These are phyloP conservation scores for Termitomyces sp. DNA, from an alignment of 768 basidiomycete species.

Conservation along the genomic window DNA sequence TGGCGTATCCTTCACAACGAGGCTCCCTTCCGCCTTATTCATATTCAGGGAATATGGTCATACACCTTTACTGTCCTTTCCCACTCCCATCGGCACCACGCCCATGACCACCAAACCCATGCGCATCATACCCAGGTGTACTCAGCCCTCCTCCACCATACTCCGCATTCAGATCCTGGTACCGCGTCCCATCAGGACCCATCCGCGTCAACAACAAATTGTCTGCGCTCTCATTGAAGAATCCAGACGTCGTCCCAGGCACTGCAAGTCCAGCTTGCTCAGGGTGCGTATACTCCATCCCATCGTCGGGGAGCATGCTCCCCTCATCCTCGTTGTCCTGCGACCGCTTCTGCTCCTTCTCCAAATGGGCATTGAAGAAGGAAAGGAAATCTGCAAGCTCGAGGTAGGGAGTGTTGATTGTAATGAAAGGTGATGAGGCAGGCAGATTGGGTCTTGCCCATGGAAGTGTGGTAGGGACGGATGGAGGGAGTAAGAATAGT, in stretches of 20 bases:
- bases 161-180: conserved; percentile 56
- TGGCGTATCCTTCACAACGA: conserved; percentile 63
- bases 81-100: conserved; percentile 27
- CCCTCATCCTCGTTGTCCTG: conserved; percentile 51
- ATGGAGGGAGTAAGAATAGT: no score
- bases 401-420: no score
- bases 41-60: conserved; percentile 27
- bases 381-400: no score
- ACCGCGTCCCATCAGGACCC: conserved; percentile 54
- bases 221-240: conserved; percentile 55
- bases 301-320: conserved; percentile 53
- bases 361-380: conserved; percentile 20
- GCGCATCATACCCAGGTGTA: conserved; percentile 37
- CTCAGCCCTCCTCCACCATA: conserved; percentile 51
- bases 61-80: conserved; percentile 46
- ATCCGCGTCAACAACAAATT: conserved; percentile 57
- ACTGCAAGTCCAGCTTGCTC: conserved; percentile 28
- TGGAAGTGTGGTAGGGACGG: no score
- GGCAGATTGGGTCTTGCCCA: no score
- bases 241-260: conserved; percentile 19
- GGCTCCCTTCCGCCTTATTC: conserved; percentile 41
- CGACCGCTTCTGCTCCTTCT: conserved; percentile 45
- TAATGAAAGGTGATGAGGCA: no score
- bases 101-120: conserved; percentile 28
- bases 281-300: conserved; percentile 65